Evolutionary conservation across 345 rosid species (phyloP), one percentile per base, ranked within the genome.

Genomic region (Hibiscus syriacus): DNA sequence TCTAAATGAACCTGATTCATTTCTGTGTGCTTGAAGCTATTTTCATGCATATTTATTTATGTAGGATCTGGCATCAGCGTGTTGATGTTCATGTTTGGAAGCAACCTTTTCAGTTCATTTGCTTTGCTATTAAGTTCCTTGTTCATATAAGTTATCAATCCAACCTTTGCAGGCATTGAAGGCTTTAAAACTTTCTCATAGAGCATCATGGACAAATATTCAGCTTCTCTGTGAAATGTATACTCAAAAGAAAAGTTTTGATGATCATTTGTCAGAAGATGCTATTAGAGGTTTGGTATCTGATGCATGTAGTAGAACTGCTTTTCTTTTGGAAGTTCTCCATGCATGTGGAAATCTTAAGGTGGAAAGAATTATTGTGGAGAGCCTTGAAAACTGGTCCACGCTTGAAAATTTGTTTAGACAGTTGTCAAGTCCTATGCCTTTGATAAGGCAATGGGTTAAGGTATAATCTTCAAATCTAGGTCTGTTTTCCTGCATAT

Each of bases 371-470:
- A 67, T 78, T 57, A 64, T 80, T 66, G 56, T 83, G 29, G 68
- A 63, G 58, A 72, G 82, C 75, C 86, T 93, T 49, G 88, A 83
- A 77, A 79, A 66, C 67, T 93, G 97, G 99, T 80, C 86, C 14
- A 61, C 70, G 70, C 94, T 85, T 79, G 86, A 74, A 71, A 73
- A 69, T 64, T 73, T 79, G 78, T 80, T 84, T 57, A 76, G 60
- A 64, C 64, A 38, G 72, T 62, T 87, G 71, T 83, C 89, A 48
- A 83, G 79, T 82, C 99, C 92, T 22, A 73, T 69, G 71, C 73
- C 86, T 70, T 68, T 91, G 83, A 89, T 93, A 74, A 84, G 86
- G 77, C 89, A 84, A 55, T 93, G 99, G 99, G 95, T 84, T 73
- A 93, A 91, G 99, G 99, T 89, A 83, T 70, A 68, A 41, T 66